Conservation (phyloP, 2,329 filamentous ascomycete species). For the Claviceps digitariae region DNA sequence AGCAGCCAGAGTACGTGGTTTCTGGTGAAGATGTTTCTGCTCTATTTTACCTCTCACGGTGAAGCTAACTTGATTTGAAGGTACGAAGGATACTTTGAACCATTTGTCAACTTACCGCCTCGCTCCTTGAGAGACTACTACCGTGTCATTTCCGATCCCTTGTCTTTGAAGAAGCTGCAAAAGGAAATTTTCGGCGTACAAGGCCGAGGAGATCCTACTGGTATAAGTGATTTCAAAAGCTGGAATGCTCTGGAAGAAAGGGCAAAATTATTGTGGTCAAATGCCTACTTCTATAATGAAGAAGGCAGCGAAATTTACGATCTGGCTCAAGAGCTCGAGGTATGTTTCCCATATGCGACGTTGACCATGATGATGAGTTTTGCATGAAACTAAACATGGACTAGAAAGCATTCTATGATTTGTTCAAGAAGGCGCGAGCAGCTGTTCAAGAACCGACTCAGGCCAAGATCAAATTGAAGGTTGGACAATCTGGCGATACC, state of each 20-base stretch:
- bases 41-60: too few species aligned
- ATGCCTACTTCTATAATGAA: conserved; percentile 82
- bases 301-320: conserved; percentile 76
- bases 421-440: conserved; percentile 58
- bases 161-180: conserved; percentile 64
- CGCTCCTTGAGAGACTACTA: conserved; percentile 76
- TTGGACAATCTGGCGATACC: conserved; percentile 35
- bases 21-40: background rate
- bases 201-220: conserved; percentile 51
- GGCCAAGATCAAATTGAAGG: conserved; percentile 70
- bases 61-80: conserved; percentile 28
- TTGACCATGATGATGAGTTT: background rate
- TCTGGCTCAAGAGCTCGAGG: conserved; percentile 68
- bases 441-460: conserved; percentile 58
- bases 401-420: conserved; percentile 55
- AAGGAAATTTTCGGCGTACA: conserved; percentile 64
- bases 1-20: conserved; percentile 46
- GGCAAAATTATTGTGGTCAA: conserved; percentile 70
- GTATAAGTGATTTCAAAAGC: conserved; percentile 56
- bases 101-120: conserved; percentile 67
- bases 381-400: conserved; percentile 6
- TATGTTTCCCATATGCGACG: conserved; percentile 20
- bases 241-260: conserved; percentile 76
- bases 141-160: conserved; percentile 64
- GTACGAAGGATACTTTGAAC: conserved; percentile 55